Conservation (phyloP, 108 stramenopile species). For the Epithemia pelagica region DNA sequence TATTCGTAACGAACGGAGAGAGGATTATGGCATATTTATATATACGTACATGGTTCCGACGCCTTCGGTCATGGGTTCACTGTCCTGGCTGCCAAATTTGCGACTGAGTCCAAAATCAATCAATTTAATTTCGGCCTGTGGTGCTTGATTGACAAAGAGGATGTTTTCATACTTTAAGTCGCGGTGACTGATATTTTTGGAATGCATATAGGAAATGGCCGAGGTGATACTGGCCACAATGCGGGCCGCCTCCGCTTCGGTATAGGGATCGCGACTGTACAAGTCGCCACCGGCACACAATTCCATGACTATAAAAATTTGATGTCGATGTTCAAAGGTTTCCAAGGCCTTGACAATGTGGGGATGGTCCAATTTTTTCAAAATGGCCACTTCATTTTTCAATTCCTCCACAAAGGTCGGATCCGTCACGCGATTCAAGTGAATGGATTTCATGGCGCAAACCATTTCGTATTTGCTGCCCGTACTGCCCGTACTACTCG, state of each 20-base stretch:
- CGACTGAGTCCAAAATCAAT: slow-evolving; percentile 60
- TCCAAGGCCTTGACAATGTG: slow-evolving; percentile 79
- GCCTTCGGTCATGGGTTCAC: slow-evolving; percentile 32
- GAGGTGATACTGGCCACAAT: slow-evolving; percentile 47
- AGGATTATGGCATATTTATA: too few relatives aligned
- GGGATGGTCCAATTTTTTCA: slow-evolving; percentile 78
- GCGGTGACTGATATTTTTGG: slow-evolving; percentile 43
- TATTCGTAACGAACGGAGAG: too few relatives aligned
- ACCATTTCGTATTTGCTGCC: slow-evolving; percentile 5
- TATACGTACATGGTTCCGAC: slow-evolving; percentile 62
- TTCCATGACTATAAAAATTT: slow-evolving; percentile 85
- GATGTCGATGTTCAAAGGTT: slow-evolving; percentile 52
- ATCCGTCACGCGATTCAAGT: slow-evolving; percentile 1
- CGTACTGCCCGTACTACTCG: neutral
- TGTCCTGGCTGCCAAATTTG: slow-evolving; percentile 23
- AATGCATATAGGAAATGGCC: slow-evolving; percentile 55
- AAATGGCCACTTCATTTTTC: slow-evolving; percentile 31
- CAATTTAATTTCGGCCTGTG: slow-evolving; percentile 53
- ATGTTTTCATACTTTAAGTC: slow-evolving; percentile 54
- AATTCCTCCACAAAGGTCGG: slow-evolving; percentile 12
- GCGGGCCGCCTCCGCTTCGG: slow-evolving; percentile 57
- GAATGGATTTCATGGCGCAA: slow-evolving; percentile 32
- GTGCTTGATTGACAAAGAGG: slow-evolving; percentile 49
- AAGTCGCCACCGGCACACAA: slow-evolving; percentile 83
- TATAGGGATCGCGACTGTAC: slow-evolving; percentile 72